Conservation (phyloP, 805 yeast species). For the Saccharomycopsis javanensis region DNA sequence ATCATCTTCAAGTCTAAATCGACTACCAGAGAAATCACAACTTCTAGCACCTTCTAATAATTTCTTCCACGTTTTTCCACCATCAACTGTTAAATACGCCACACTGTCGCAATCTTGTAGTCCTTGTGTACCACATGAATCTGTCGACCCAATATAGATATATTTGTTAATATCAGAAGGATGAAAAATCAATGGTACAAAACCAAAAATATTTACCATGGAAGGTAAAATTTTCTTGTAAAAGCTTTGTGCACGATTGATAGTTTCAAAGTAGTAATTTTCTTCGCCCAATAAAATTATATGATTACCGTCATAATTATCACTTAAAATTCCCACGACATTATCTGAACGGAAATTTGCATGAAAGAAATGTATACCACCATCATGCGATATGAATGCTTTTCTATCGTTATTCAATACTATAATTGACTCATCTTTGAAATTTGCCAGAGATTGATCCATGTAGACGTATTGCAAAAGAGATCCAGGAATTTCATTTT, state of each 20-base stretch:
- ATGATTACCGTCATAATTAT: slow-evolving; percentile 49
- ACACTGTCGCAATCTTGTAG: slow-evolving; percentile 42
- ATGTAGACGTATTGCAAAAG: slow-evolving; percentile 52
- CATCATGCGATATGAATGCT: slow-evolving; percentile 61
- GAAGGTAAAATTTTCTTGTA: slow-evolving; percentile 40
- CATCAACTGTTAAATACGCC: slow-evolving; percentile 56
- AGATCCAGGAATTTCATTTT: slow-evolving; percentile 40
- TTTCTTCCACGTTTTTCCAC: slow-evolving; percentile 52
- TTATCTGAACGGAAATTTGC: slow-evolving; percentile 32
- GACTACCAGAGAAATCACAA: slow-evolving; percentile 61
- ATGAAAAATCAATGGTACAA: slow-evolving; percentile 50
- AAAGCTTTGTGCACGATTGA: slow-evolving; percentile 60
- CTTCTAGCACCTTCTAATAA: slow-evolving; percentile 42
- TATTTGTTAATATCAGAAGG: slow-evolving; percentile 45
- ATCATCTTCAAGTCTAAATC: slow-evolving; percentile 26
- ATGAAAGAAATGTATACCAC: slow-evolving; percentile 43
- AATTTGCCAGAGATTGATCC: slow-evolving; percentile 37
- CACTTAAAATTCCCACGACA: slow-evolving; percentile 47
- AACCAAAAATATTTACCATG: slow-evolving; percentile 31
- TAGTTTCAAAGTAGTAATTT: slow-evolving; percentile 45
- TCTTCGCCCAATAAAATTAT: slow-evolving; percentile 37
- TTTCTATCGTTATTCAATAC: slow-evolving; percentile 43
- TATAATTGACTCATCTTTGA: slow-evolving; percentile 55
- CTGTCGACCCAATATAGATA: slow-evolving; percentile 50
- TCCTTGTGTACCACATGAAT: slow-evolving; percentile 39